A percentile compares a stretch with the other conserved stretches of the same genome.
Conservation (phyloP, 2,329 filamentous ascomycete genomes). For the Cercospora beticola region DNA sequence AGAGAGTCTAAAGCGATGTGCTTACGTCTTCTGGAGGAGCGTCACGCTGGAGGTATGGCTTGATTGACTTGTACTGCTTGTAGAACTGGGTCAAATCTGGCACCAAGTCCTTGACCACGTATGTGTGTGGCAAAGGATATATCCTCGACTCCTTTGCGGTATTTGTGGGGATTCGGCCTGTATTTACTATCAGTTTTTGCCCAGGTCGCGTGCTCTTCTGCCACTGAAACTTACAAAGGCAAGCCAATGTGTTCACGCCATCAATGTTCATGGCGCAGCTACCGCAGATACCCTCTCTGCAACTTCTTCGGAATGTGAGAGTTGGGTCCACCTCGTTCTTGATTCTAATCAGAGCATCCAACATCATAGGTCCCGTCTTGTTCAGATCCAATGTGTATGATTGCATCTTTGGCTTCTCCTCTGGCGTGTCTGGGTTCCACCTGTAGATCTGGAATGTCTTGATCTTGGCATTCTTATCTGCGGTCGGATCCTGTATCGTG, state of each 20-base stretch:
- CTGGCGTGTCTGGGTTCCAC: constrained; percentile 93
- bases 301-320: constrained; percentile 91
- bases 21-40: constrained; percentile 80
- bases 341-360: constrained; percentile 94
- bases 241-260: constrained; percentile 95
- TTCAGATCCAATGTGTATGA: constrained; percentile 92
- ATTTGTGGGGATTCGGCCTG: constrained; percentile 91
- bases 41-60: constrained; percentile 93
- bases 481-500: constrained; percentile 61
- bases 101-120: constrained; percentile 98
- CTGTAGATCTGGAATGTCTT: constrained; percentile 99
- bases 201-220: neutral
- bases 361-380: constrained; percentile 98
- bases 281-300: constrained; percentile 96
- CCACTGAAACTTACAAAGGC: constrained; percentile 72
- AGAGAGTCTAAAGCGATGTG: constrained; percentile 23
- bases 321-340: constrained; percentile 99
- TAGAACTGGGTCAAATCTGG: constrained; percentile 98
- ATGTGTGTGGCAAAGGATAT: constrained; percentile 97
- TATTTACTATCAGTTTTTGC: constrained; percentile 19
- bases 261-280: constrained; percentile 99
- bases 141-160: constrained; percentile 80
- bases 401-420: constrained; percentile 94
- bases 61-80: constrained; percentile 99
- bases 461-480: constrained; percentile 59